Evolutionary conservation across 352 stramenopile genomes (phyloP), one percentile per base, ranked within the genome.

Genomic region (Pythium pectinolyticum): DNA sequence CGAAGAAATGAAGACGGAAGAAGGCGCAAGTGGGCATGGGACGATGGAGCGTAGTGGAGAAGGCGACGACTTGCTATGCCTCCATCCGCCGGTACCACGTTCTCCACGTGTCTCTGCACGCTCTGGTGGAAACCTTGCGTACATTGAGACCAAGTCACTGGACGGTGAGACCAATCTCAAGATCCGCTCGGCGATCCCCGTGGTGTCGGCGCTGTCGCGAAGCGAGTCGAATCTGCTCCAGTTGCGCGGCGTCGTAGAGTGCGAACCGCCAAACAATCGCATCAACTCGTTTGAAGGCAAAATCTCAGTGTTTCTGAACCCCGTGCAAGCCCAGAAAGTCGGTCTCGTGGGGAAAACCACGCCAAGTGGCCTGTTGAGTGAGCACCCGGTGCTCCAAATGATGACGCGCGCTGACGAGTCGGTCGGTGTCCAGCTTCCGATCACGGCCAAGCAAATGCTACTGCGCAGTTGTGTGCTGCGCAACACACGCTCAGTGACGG

Each of bases 371-470:
- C 49, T 45, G 5, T 19, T 40, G 1, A 45, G 40, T 25, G 52
- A 69, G 1, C 64, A 73, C 14, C 51, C 68, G 4, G 32, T 40
- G 2, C 57, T 61, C 32, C 52, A 84, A 32, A 66, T 78, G 47
- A 63, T 78, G 15, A 63, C 46, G 3, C 73, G 32, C 25, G 55
- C 63, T 1, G 78, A 88, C n/a, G 70, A 70, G 1, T 72, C 63
- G 15, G 43, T 80, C 20, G 59, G 65, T 30, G 60, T 88, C 2
- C 66, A 72, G 22, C 67, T 91, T 34, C 81, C 83, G 27, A 80
- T 95, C 31, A 92, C 84, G 0, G 78, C 84, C 12, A 94, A 92
- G 62, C 94, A 97, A 60, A 91, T 98, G 71, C 67, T 97, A 40
- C 67, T 97, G 14, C 86, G 92, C 10, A 96, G 88, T 28, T 96